Base-by-base conservation (phyloP, 2,329 filamentous ascomycete species). In the Fusarium oxysporum region DNA sequence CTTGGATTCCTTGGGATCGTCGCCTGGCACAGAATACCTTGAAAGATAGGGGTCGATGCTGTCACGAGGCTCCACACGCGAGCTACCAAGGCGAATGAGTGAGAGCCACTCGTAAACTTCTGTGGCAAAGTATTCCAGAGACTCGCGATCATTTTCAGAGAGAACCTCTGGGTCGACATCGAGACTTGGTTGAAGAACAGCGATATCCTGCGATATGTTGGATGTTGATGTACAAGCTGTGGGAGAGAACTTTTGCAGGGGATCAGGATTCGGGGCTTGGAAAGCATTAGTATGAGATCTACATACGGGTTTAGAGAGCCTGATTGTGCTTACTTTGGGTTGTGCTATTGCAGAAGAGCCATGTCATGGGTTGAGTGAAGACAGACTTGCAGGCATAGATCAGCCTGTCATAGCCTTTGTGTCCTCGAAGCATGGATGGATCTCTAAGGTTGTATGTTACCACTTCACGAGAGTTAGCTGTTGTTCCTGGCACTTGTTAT, bases 301-400 rank as follows among this genome's bases (percentile, higher is more conserved):
- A 38, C n/a, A 38, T 54, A 21, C 6, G 17, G 28, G 16, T n/a
- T 16, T 21, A n/a, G 8, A 23, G 45, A 23, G 67, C 78, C 65
- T 43, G 14, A 6, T n/a, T 35, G 17, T 56, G 41, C 62, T 43
- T 70, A 82, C 81, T 66, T 45, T 73, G 70, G 48, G 71, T 69
- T 28, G 75, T 83, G 44, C 91, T 80, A 76, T 95, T 92, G 77
- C 87, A 92, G 76, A 96, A 95, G 1, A 98, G 83, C 95, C 96
- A 98, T 3, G 89, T 89, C 28, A 92, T 77, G 3, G 91, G 89
- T 48, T 86, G 82, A 54, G 87, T 89, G 28, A 98, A 85, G 28
- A 94, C 93, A 71, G 94, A 93, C 76, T 92, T 91, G 80, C 91
- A 94, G 19, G 94, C 94, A 86, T 93, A 93, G 11, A 92, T 80